Conservation (phyloP, 1,284 basidiomycete species). For the Lentinula novae-zelandiae region DNA sequence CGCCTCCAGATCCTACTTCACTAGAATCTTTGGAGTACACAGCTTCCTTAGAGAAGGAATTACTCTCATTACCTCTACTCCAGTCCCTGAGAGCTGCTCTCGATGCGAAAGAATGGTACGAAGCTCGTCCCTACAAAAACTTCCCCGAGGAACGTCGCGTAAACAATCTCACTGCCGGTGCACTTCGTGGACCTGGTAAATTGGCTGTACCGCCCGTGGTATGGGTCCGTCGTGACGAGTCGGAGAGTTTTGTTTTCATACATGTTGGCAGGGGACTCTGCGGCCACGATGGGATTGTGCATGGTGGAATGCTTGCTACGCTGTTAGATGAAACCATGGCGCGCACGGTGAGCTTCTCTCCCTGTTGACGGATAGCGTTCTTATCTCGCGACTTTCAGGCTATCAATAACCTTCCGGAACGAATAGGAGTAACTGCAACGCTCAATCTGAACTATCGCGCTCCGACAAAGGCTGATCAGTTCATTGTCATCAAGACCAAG, state of each 20-base stretch:
- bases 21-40: slow-evolving; percentile 60
- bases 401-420: slow-evolving; percentile 78
- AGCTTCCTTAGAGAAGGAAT: slow-evolving; percentile 58
- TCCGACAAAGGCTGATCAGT: slow-evolving; percentile 84
- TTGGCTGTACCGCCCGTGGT: slow-evolving; percentile 77
- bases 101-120: slow-evolving; percentile 65
- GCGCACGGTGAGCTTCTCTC: slow-evolving; percentile 60
- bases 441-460: slow-evolving; percentile 74
- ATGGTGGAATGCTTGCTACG: slow-evolving; percentile 90
- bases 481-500: slow-evolving; percentile 68
- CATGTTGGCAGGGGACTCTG: slow-evolving; percentile 88
- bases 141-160: slow-evolving; percentile 68
- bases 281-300: slow-evolving; percentile 91
- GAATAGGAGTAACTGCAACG: slow-evolving; percentile 91
- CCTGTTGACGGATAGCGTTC: background rate
- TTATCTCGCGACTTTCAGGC: slow-evolving; percentile 46
- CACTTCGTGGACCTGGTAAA: slow-evolving; percentile 82
- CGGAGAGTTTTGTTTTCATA: slow-evolving; percentile 64
- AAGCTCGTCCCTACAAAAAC: slow-evolving; percentile 71
- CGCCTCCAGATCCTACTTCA: slow-evolving; percentile 59
- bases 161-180: slow-evolving; percentile 82
- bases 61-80: slow-evolving; percentile 68
- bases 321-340: slow-evolving; percentile 86
- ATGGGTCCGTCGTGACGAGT: slow-evolving; percentile 73
- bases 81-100: slow-evolving; percentile 39